Evolutionary conservation across 805 yeast species (phyloP).

Genomic region (Kazachstania martiniae): DNA sequence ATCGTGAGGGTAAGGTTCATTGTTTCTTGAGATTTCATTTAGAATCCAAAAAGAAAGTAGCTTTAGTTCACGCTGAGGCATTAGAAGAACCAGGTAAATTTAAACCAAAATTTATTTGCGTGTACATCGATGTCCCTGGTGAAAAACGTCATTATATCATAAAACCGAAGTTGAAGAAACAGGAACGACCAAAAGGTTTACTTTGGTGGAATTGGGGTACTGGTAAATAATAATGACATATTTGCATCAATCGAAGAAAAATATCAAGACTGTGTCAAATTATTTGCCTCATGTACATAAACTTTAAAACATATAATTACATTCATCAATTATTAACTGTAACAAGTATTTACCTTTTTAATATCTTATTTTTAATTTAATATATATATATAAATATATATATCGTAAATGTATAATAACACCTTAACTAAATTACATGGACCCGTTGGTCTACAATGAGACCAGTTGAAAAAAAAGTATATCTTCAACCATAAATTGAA

Average conservation of each 20-base stretch:
- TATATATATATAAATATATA: too few relatives aligned
- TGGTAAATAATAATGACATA: conserved; percentile 33
- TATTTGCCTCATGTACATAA: too few relatives aligned
- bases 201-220: conserved; percentile 86
- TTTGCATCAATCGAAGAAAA: not conserved
- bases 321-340: too few relatives aligned
- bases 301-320: too few relatives aligned
- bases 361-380: too few relatives aligned
- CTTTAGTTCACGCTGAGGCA: conserved; percentile 72
- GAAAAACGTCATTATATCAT: conserved; percentile 57
- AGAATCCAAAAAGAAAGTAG: conserved; percentile 55
- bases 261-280: too few relatives aligned
- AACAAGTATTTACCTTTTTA: too few relatives aligned
- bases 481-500: too few relatives aligned
- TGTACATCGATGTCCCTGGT: conserved; percentile 69
- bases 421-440: conserved; percentile 1
- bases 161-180: conserved; percentile 44
- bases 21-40: conserved; percentile 79
- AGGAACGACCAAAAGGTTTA: conserved; percentile 45
- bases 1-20: conserved; percentile 70
- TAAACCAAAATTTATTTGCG: conserved; percentile 58
- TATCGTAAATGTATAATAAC: not conserved
- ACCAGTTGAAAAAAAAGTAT: too few relatives aligned
- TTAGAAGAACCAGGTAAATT: conserved; percentile 46
- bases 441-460: too few relatives aligned